Evolutionary conservation across 345 rosid species (phyloP), one percentile per base, ranked within the genome.

Genomic region (Hibiscus trionum): DNA sequence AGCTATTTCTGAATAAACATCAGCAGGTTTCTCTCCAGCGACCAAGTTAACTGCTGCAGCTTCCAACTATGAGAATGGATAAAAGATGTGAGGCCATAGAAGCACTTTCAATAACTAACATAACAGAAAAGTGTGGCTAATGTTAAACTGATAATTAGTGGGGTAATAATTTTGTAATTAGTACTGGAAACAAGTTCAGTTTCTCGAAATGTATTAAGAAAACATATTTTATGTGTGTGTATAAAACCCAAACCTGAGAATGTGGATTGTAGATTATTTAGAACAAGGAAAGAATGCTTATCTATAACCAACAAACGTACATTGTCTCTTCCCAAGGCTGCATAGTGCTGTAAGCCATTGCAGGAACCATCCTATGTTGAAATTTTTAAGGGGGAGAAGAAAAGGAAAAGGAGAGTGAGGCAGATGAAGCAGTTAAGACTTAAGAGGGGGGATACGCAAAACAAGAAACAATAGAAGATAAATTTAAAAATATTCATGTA

Each of bases 321-420:
- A 82, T 84, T 84, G 79, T 92, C 88, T 82, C 98, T 90, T 82
- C 99, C 99, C 76, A 95, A 79, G 75, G 99, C 99, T 75, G 99
- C 97, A 84, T 95, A 95, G 78, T 95, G 99, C 76, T 95, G 98
- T 70, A 95, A 79, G 76, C 99, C 99, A 81, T 95, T 95, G 87
- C 99, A 95, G 6, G 99, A 95, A 55, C 99, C 99, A 84, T 95
- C 99, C 99, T 95, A 82, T 49, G 37, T 39, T 47, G 31, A 49
- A 50, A 39, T 17, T 56, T 63, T 61, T 62, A 67, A 44, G 55
- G 35, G 60, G 15, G 49, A 57, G 27, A 26, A 61, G 31, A 46
- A 1, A 69, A 9, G 53, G 10, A 35, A 33, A n/a, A 47, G 14
- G 9, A 58, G 66, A 7, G 35, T 59, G 60, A 17, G 26, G 46